Conservation (phyloP, 192 early-diverging fungal genomes). For the Fimicolochytrium jonesii region DNA sequence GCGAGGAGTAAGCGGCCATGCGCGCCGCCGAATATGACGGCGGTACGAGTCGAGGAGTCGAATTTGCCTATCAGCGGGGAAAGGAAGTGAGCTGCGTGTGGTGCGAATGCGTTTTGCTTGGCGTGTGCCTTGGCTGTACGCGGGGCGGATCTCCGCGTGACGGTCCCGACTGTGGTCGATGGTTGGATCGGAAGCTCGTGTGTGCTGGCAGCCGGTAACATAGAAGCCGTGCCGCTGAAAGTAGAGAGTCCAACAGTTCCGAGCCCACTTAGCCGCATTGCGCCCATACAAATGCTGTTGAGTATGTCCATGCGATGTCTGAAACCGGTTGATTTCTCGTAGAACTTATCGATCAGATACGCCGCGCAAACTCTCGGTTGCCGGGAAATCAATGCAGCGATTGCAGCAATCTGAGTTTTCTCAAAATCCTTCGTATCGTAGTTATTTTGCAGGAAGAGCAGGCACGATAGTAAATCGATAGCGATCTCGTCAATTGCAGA, state of each 20-base stretch:
- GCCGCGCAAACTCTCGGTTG: background rate
- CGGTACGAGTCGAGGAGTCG: background rate
- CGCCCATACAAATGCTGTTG: background rate
- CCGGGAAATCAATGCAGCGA: background rate
- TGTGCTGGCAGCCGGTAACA: background rate
- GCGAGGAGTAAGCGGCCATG: constrained; percentile 4
- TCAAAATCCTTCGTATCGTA: constrained; percentile 2
- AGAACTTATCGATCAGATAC: background rate
- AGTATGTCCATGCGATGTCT: constrained; percentile 1
- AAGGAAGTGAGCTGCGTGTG: background rate
- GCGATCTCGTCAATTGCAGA: background rate
- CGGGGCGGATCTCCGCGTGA: background rate
- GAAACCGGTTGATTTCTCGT: background rate
- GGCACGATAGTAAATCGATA: background rate
- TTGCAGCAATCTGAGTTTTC: background rate
- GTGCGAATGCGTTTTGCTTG: background rate
- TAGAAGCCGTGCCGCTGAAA: background rate
- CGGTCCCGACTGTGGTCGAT: background rate
- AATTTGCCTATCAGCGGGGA: background rate
- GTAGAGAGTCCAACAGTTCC: background rate
- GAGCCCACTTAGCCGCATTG: background rate
- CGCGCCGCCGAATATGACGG: background rate
- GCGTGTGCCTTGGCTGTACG: background rate
- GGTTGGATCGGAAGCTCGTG: background rate
- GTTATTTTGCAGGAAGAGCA: constrained; percentile 3